These are phyloP conservation scores for Xanthoconium separans DNA, from an alignment of 1,284 basidiomycete genomes.

Conservation along the genomic window DNA sequence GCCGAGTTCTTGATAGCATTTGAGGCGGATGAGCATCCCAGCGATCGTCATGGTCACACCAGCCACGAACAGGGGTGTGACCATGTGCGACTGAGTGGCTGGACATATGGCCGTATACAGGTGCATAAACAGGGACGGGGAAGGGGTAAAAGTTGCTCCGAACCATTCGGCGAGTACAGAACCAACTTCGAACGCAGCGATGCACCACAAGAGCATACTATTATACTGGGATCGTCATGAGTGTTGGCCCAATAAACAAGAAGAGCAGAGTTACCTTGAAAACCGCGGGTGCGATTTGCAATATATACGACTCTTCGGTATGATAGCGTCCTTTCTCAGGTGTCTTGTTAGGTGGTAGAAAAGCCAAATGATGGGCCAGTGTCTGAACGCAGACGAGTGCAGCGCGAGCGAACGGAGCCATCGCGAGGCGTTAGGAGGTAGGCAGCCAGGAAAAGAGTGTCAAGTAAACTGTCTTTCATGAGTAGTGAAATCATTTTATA, in stretches of 20 bases:
- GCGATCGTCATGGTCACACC: constrained; percentile 49
- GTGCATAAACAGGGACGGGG: constrained; percentile 28
- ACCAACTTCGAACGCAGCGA: constrained; percentile 49
- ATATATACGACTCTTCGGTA: constrained; percentile 49
- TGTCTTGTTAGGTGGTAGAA: constrained; percentile 59
- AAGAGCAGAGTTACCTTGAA: constrained; percentile 44
- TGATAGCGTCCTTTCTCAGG: constrained; percentile 52
- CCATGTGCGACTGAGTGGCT: constrained; percentile 31
- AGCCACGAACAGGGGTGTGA: constrained; percentile 48
- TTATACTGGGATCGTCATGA: constrained; percentile 42
- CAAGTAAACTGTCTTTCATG: not conserved
- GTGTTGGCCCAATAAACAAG: not conserved
- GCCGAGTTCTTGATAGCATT: constrained; percentile 45
- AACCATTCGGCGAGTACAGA: constrained; percentile 40
- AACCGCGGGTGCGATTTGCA: constrained; percentile 57
- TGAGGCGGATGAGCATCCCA: constrained; percentile 42
- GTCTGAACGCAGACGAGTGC: constrained; percentile 50
- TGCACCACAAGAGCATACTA: constrained; percentile 48
- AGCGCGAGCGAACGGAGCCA: constrained; percentile 45
- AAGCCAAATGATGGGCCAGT: constrained; percentile 51
- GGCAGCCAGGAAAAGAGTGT: not conserved
- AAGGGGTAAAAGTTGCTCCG: constrained; percentile 30
- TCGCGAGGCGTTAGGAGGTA: constrained; percentile 16
- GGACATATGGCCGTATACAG: constrained; percentile 34
- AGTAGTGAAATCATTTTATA: constrained; percentile 15